Base-by-base conservation (phyloP, 2,329 filamentous ascomycete genomes). In the Claviceps africana region DNA sequence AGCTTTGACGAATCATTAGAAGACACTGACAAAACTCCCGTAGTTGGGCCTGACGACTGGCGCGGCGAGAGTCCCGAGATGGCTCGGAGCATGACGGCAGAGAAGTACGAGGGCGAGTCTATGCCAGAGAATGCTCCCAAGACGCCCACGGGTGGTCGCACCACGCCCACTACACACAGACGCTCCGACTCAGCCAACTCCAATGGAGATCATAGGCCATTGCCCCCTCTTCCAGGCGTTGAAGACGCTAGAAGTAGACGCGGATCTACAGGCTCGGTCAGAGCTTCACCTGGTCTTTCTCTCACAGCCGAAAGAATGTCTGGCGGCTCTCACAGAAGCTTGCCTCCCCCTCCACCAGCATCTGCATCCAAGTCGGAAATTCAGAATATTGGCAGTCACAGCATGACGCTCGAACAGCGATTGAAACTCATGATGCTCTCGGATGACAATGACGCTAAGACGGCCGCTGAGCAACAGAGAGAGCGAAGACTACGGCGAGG, bases 21-120 rank as follows among this genome's bases (percentile, higher is more conserved):
- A 68, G 91, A 97, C 63, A 91, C 88, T 5, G 88, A 95, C 62
- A 97, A 97, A 74, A 97, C 93, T 1, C 93, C 93, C 0, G 93
- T 98, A 11, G 91, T 98, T n/a, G 80, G 94, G 22, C 93, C 93
- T 0, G 93, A 97, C 61, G 89, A 96, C 65, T 98, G 93, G 93
- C 82, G 86, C 56, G 86, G 90, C 71, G 70, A 87, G 70, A 65
- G 82, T 74, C 60, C 80, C 8, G 59, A 67, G 51, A 60, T 64
- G n/a, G 58, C 59, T 30, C 62, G 60, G 17, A 57, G 54, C 22
- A 54, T 56, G 2, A 58, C 54, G 37, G 52, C 60, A 5, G 59
- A 60, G 17, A 58, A 64, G 1, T 93, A 86, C 60, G 82, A 85
- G 43, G 78, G 76, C 54, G 88, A 83, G 62, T 83, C 85, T 1